A percentile compares a stretch with the other conserved stretches of the same genome.
Conservation (phyloP, 345 rosid species). For the Cardamine resedifolia region DNA sequence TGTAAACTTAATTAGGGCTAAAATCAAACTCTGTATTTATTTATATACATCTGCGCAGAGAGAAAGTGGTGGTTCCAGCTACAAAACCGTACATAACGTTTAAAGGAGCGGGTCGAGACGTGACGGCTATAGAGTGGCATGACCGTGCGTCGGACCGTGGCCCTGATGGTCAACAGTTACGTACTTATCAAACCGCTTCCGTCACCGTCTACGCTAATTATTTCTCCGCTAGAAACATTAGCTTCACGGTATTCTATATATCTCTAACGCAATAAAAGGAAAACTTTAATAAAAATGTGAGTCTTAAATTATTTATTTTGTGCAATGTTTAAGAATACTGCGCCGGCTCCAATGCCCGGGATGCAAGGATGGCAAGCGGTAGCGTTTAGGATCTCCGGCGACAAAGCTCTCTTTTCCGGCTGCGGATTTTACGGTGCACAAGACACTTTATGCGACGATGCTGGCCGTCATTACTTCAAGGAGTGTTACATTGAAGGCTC, state of each 20-base stretch:
- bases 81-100: slow-evolving; percentile 83
- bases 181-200: slow-evolving; percentile 93
- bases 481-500: slow-evolving; percentile 94
- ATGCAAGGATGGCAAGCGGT: slow-evolving; percentile 96
- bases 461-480: slow-evolving; percentile 91
- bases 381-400: slow-evolving; percentile 89
- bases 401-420: slow-evolving; percentile 84
- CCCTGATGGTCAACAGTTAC: slow-evolving; percentile 76
- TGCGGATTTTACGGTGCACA: slow-evolving; percentile 96
- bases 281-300: background rate
- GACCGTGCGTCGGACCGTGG: slow-evolving; percentile 92
- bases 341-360: slow-evolving; percentile 94
- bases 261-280: background rate
- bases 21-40: background rate
- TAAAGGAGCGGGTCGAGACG: slow-evolving; percentile 80
- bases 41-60: slow-evolving; percentile 42
- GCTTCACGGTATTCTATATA: slow-evolving; percentile 64
- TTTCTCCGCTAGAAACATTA: slow-evolving; percentile 87
- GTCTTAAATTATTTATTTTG: background rate
- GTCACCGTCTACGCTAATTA: slow-evolving; percentile 76
- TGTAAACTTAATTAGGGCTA: background rate
- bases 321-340: slow-evolving; percentile 60
- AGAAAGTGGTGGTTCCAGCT: slow-evolving; percentile 88
- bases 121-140: slow-evolving; percentile 92
- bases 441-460: slow-evolving; percentile 90